phyloP scores from a whole-genome alignment of 805 yeast species.

The Metschnikowia aberdeeniae region DNA sequence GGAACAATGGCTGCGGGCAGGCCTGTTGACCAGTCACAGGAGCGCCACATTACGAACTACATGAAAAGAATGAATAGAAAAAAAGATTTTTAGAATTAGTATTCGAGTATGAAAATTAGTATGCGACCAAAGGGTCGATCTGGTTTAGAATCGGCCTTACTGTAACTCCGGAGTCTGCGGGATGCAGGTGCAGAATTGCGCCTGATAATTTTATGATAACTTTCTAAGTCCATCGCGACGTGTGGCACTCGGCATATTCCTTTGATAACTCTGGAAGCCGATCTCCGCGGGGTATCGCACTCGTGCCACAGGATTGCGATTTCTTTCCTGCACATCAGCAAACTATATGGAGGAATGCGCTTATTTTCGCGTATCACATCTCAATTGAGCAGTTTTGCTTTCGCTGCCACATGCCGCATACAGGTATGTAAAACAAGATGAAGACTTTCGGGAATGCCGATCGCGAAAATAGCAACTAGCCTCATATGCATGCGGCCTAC shows the following conservation, averaged over 20 bases:
- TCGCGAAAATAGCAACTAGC: too few species aligned
- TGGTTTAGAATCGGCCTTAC: too few species aligned
- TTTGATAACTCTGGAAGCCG: too few species aligned
- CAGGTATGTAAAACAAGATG: neutral
- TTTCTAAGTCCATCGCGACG: too few species aligned
- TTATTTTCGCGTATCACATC: neutral
- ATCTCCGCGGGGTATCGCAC: conserved; percentile 1
- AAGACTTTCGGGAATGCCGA: too few species aligned
- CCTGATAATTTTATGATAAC: too few species aligned
- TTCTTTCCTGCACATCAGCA: neutral
- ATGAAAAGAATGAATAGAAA: neutral
- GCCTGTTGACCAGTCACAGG: neutral
- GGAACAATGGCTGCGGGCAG: neutral
- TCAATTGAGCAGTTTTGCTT: neutral
- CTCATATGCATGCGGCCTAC: too few species aligned
- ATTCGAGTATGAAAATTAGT: too few species aligned
- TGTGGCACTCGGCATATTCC: neutral
- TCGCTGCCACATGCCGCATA: conserved; percentile 1
- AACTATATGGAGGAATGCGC: neutral
- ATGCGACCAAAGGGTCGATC: too few species aligned
- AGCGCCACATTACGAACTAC: neutral
- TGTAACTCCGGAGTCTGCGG: too few species aligned
- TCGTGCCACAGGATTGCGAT: neutral
- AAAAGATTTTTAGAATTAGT: neutral
- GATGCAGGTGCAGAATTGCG: too few species aligned